These are phyloP conservation scores for Westerdykella aurantiaca DNA, from an alignment of 2,329 filamentous ascomycete species.

Conservation along the genomic window DNA sequence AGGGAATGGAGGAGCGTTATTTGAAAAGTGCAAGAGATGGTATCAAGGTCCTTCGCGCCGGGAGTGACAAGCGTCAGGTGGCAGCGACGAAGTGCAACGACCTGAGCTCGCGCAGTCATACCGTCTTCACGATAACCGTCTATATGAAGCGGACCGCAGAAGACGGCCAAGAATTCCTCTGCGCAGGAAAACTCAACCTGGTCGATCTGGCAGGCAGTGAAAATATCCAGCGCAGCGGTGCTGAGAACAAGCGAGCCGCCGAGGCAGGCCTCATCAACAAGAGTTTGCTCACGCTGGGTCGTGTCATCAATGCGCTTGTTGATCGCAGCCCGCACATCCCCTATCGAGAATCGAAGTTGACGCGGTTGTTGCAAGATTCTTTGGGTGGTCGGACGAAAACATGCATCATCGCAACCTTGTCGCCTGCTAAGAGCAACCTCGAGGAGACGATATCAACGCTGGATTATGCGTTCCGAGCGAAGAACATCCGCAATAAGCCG, in stretches of 20 bases:
- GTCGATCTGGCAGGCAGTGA: constrained; percentile 96
- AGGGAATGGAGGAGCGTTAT: constrained; percentile 96
- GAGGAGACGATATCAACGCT: constrained; percentile 98
- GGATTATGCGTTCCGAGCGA: constrained; percentile 95
- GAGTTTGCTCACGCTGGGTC: constrained; percentile 85
- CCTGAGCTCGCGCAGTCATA: constrained; percentile 92
- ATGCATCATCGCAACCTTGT: constrained; percentile 96
- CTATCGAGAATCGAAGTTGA: constrained; percentile 91
- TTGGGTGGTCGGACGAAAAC: constrained; percentile 94
- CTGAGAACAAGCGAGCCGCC: constrained; percentile 93
- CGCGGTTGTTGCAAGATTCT: constrained; percentile 89
- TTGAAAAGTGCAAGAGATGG: constrained; percentile 80
- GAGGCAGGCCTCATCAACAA: constrained; percentile 98
- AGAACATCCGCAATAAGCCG: constrained; percentile 97
- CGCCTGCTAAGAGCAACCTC: constrained; percentile 87
- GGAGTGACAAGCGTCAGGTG: constrained; percentile 93
- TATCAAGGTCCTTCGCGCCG: constrained; percentile 80
- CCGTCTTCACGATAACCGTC: constrained; percentile 92
- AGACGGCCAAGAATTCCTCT: constrained; percentile 82
- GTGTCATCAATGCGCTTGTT: constrained; percentile 95
- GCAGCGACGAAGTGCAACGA: constrained; percentile 99
- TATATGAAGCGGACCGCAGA: constrained; percentile 78
- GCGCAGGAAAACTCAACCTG: constrained; percentile 88
- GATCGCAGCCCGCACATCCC: constrained; percentile 88
- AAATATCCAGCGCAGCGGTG: constrained; percentile 93